Evolutionary conservation across 2,329 filamentous ascomycete species (phyloP), one percentile per base, ranked within the genome.

Genomic region (Hypoxylon sp.): DNA sequence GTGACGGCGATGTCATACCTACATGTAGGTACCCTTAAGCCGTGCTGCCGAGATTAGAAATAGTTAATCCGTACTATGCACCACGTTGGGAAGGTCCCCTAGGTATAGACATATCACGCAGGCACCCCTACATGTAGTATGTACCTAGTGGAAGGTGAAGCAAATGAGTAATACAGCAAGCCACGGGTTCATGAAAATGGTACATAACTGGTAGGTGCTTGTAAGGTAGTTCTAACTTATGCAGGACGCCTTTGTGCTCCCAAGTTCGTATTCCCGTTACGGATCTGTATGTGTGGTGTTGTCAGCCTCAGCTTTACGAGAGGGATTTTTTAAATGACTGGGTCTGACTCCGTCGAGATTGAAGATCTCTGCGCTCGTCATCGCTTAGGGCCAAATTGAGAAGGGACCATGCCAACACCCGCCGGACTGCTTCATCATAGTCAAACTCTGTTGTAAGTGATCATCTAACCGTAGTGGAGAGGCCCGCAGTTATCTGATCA

Each of bases 271-370:
- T 70, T 68, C 23, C 48, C 50, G 38, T 36, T 59, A 7, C 6
- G 28, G 28, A 30, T 7, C 28, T 30, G 6, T 30, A 50, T 30
- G 32, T 48, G 56, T 67, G 48, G 53, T 62, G 63, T 56, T 67
- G 64, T 70, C 67, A 70, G 57, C 65, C 49, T 63, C 49, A 68
- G 61, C 61, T 57, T 70, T 70, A 70, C 67, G 67, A 70, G 67
- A 69, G 61, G 67, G 61, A 67, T 65, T 70, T 68, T 67, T 53
- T n/a, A 43, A 45, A 34, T 45, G 6, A 45, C 30, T 46, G 14
- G 14, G 56, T 38, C 51, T 50, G 38, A 49, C 56, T 63, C 56
- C 48, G 21, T 58, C 32, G 10, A 58, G 50, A 38, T 58, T 13
- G 66, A 62, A 51, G 57, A 63, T 52, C 46, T 53, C 38, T 36